Evolutionary conservation across 306 rosid species (phyloP).

Genomic region (Citrullus mucosospermus): DNA sequence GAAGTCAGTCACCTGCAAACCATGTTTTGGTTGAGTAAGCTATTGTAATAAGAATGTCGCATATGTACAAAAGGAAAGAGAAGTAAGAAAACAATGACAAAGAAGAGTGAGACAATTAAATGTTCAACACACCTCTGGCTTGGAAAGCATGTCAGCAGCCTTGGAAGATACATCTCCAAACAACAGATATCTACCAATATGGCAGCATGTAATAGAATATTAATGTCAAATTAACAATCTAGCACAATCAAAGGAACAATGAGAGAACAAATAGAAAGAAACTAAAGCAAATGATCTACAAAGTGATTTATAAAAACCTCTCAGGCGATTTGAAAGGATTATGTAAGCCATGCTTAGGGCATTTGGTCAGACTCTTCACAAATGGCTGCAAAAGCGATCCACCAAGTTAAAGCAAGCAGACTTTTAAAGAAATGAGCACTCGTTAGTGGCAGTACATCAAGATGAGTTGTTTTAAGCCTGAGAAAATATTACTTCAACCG

Average conservation of each 20-base stretch:
- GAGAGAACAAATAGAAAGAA: neutral
- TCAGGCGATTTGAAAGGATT: slow-evolving; percentile 94
- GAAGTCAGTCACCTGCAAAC: slow-evolving; percentile 67
- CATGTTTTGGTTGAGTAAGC: neutral
- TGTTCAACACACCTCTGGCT: slow-evolving; percentile 48
- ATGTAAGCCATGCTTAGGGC: slow-evolving; percentile 94
- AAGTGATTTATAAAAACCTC: slow-evolving; percentile 40
- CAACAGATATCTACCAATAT: slow-evolving; percentile 65
- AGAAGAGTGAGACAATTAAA: neutral
- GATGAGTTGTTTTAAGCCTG: neutral
- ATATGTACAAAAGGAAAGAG: neutral
- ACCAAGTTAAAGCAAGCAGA: neutral
- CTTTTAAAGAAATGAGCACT: neutral
- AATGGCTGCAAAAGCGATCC: slow-evolving; percentile 51
- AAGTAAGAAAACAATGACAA: neutral
- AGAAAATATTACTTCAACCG: neutral
- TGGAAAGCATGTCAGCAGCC: slow-evolving; percentile 85
- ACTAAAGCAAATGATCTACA: neutral
- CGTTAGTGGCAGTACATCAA: neutral
- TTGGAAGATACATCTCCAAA: slow-evolving; percentile 69
- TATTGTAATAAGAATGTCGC: neutral
- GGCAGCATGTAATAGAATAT: neutral
- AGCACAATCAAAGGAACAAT: neutral
- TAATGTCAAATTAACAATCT: neutral
- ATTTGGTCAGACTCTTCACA: slow-evolving; percentile 71